Conservation (phyloP, 306 rosid species). For the Rosa lucieae region DNA sequence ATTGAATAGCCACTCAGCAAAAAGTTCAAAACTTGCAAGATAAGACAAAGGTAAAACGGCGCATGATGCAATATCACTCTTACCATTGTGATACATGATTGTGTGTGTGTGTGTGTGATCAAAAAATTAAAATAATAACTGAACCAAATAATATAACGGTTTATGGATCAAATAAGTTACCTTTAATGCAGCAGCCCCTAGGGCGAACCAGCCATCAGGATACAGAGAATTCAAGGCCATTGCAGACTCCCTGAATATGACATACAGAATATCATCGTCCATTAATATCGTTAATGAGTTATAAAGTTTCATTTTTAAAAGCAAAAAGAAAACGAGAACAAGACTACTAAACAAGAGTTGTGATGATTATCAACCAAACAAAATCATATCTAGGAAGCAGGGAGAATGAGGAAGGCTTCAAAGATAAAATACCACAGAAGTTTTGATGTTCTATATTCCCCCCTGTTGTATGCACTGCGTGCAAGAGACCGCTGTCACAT, state of each 20-base stretch:
- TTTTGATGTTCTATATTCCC: too few species aligned
- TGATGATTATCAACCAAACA: not conserved
- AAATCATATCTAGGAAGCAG: too few species aligned
- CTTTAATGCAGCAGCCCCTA: constrained; percentile 98
- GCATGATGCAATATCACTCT: constrained; percentile 6
- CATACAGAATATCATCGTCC: not conserved
- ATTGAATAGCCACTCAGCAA: constrained; percentile 22
- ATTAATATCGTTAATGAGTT: not conserved
- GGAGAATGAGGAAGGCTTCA: too few species aligned
- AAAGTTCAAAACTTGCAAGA: constrained; percentile 19
- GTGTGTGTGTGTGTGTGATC: too few species aligned
- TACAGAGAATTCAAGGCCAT: constrained; percentile 90
- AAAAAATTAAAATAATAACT: not conserved
- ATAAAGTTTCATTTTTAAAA: not conserved
- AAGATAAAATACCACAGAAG: too few species aligned
- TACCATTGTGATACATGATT: constrained; percentile 8
- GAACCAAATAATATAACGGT: constrained; percentile 13
- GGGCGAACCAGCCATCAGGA: constrained; percentile 97
- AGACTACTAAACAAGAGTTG: not conserved
- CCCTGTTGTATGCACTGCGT: too few species aligned
- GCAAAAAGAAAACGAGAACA: not conserved
- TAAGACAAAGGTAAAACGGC: constrained; percentile 6
- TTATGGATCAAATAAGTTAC: constrained; percentile 40
- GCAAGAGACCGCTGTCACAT: constrained; percentile 82
- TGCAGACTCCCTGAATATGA: constrained; percentile 80